Evolutionary conservation across 2,329 filamentous ascomycete species (phyloP), one percentile per base, ranked within the genome.

Genomic region (Cladosporium halotolerans): DNA sequence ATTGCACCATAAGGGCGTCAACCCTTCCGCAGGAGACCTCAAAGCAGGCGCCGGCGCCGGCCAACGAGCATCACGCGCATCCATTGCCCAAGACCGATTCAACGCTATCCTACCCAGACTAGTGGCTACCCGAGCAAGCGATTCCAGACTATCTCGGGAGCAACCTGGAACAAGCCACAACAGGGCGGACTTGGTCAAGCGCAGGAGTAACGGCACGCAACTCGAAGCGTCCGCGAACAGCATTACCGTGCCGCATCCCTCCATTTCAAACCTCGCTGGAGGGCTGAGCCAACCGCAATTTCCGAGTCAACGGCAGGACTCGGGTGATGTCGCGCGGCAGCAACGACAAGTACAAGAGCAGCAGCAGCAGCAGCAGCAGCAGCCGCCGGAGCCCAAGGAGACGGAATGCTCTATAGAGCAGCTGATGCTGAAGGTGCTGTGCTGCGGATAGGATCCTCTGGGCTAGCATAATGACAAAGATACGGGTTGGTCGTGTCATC

Each of bases 191-290:
- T 40, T 3, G 58, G 61, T 54, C 63, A 67, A 47, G 64, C 63
- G 44, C 62, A 66, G 48, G 11, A 88, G 91, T 78, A 83, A 89
- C 76, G 82, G 81, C 73, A 90, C 84, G 79, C 84, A 80, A 76
- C 82, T 83, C 67, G 92, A 91, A 60, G 88, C 90, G 63, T 62
- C 60, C 10, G 65, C 66, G 58, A 85, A 91, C 68, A 88, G 87
- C 65, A 96, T 89, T 68, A 96, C 89, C 60, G 89, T 95, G 73
- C 92, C 92, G 62, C 92, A 96, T 70, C 96, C 96, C 79, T 89
- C 95, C 76, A 92, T 89, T 79, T 88, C 89, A 70, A 66, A 68
- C 50, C 58, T 68, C 32, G 54, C 52, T 51, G 55, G 53, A 28
- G 47, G 46, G 16, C 50, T 42, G 50, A 49, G 45, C 45, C 48